Conservation (phyloP, 306 rosid species). For the Mimosa pudica region DNA sequence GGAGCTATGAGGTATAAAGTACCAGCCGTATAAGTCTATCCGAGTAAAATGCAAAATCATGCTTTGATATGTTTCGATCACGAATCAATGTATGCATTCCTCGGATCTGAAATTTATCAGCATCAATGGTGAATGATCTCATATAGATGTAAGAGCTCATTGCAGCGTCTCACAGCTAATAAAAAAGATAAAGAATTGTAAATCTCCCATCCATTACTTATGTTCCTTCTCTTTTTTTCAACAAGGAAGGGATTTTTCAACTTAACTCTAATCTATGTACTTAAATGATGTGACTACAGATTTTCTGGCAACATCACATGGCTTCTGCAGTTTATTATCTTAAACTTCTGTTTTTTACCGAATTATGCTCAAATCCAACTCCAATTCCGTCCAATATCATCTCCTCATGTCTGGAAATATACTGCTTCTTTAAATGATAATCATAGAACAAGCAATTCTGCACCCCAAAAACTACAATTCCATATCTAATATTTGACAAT, state of each 20-base stretch:
- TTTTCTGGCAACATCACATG: not conserved
- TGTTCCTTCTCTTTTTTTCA: not conserved
- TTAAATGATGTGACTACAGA: not conserved
- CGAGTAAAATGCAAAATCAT: slow-evolving; percentile 91
- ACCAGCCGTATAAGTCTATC: slow-evolving; percentile 96
- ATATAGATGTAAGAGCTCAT: not conserved
- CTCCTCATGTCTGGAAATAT: not conserved
- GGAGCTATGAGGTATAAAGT: slow-evolving; percentile 31
- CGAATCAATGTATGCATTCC: slow-evolving; percentile 98
- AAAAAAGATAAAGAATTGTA: not conserved
- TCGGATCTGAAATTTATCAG: slow-evolving; percentile 67
- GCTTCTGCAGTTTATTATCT: not conserved
- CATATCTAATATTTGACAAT: not conserved
- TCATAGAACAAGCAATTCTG: not conserved
- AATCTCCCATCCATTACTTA: not conserved
- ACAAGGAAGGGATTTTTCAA: not conserved
- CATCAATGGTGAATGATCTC: slow-evolving; percentile 32
- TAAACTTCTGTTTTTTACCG: not conserved
- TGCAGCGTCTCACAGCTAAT: not conserved
- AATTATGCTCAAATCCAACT: not conserved
- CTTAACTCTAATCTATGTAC: not conserved
- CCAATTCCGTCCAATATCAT: not conserved
- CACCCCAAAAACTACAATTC: not conserved
- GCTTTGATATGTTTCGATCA: slow-evolving; percentile 86
- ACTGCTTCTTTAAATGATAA: not conserved